Evolutionary conservation across 2,329 filamentous ascomycete genomes (phyloP).

Genomic region (Alternaria sp.): DNA sequence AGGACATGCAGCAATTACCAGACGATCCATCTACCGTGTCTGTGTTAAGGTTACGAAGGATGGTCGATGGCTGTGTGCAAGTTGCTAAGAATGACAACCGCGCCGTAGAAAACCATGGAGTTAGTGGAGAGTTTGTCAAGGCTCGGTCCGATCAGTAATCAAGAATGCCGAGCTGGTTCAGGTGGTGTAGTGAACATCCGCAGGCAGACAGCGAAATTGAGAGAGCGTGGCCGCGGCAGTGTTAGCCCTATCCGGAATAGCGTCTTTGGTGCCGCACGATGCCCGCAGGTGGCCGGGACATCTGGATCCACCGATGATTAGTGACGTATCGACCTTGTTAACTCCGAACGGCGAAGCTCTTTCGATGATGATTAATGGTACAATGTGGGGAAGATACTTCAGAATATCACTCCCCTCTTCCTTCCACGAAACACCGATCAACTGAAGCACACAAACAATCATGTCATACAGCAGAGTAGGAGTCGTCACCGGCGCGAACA

Average conservation of each 20-base stretch:
- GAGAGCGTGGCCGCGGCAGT: constrained; percentile 2
- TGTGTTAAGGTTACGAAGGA: constrained; percentile 43
- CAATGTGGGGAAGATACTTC: background rate
- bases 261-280: background rate
- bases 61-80: background rate
- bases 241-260: constrained; percentile 3
- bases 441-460: background rate
- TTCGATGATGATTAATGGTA: constrained; percentile 4
- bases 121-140: background rate
- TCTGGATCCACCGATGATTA: constrained; percentile 6
- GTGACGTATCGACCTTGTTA: constrained; percentile 13
- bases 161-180: background rate
- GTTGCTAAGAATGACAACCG: background rate
- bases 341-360: constrained; percentile 1
- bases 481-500: constrained; percentile 63
- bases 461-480: constrained; percentile 52
- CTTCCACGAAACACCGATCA: background rate
- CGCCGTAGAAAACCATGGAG: background rate
- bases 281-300: background rate
- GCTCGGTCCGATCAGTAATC: background rate
- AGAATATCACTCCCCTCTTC: background rate
- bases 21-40: constrained; percentile 61
- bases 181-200: background rate
- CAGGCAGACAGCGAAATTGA: background rate
- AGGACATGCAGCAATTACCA: constrained; percentile 62